Evolutionary conservation across 495 filamentous ascomycete species (phyloP).

Genomic region (Podospora bellae-mahoneyi): DNA sequence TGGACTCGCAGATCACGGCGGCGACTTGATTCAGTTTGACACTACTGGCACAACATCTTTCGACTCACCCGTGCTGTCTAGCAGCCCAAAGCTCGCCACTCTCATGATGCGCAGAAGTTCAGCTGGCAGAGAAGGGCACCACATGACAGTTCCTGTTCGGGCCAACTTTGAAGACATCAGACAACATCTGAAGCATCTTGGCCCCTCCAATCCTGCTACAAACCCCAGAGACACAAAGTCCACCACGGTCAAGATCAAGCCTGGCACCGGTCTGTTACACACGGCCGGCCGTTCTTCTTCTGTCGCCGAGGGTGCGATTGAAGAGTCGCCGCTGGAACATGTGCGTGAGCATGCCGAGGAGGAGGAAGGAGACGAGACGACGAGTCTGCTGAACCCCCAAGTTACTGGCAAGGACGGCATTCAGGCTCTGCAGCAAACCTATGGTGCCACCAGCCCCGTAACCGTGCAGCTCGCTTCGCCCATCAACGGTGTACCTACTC

Average conservation of each 20-base stretch:
- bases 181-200: constrained; percentile 84
- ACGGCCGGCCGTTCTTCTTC: constrained; percentile 28
- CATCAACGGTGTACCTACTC: constrained; percentile 21
- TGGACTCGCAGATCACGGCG: constrained; percentile 16
- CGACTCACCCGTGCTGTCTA: constrained; percentile 32
- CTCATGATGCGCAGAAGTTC: constrained; percentile 57
- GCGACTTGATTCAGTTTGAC: constrained; percentile 12
- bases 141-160: constrained; percentile 42
- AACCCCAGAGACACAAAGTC: constrained; percentile 81
- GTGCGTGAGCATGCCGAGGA: constrained; percentile 1
- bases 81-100: constrained; percentile 45
- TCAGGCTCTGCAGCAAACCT: constrained; percentile 61
- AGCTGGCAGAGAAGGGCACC: constrained; percentile 44
- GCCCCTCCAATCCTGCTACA: constrained; percentile 85
- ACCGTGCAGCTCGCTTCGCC: constrained; percentile 30
- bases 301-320: constrained; percentile 16
- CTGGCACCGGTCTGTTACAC: constrained; percentile 34
- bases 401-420: constrained; percentile 61
- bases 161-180: constrained; percentile 63
- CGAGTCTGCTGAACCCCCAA: constrained; percentile 38
- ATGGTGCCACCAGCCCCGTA: constrained; percentile 54
- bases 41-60: constrained; percentile 23
- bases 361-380: constrained; percentile 40
- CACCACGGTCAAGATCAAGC: constrained; percentile 88
- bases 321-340: constrained; percentile 17